Percentiles rank a stretch among this genome's conserved stretches.
phyloP scores from a whole-genome alignment of 2,329 filamentous ascomycete genomes.

The Paraphaeosphaeria minitans region DNA sequence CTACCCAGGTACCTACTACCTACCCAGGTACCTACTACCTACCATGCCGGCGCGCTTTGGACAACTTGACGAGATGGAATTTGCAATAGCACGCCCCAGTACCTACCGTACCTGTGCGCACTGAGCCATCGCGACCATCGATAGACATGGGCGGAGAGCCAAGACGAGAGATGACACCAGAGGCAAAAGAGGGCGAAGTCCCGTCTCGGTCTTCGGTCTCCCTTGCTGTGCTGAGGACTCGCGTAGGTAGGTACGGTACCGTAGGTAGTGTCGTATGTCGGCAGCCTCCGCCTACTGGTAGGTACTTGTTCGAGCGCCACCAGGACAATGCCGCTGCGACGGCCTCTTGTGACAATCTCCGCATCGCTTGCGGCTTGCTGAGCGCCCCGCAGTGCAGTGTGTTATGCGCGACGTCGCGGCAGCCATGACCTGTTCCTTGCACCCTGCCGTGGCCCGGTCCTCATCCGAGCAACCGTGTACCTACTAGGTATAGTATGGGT shows the following conservation, averaged over 20 bases:
- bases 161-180: constrained; percentile 12
- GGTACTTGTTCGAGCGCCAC: constrained; percentile 6
- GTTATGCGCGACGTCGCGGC: constrained; percentile 6
- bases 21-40: too few species aligned
- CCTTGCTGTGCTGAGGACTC: constrained; percentile 5
- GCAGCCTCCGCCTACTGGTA: constrained; percentile 18
- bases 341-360: background rate
- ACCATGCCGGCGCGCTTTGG: background rate
- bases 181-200: constrained; percentile 16
- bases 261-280: constrained; percentile 18
- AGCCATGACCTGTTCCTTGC: constrained; percentile 9
- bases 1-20: too few species aligned
- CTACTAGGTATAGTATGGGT: too few species aligned
- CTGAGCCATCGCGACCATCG: background rate
- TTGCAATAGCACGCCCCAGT: constrained; percentile 8
- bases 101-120: background rate
- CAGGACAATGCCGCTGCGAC: constrained; percentile 1
- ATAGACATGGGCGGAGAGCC: constrained; percentile 3
- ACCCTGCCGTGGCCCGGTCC: constrained; percentile 7
- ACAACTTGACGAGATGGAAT: constrained; percentile 3
- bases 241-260: too few species aligned
- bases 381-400: background rate
- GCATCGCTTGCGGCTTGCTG: background rate
- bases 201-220: constrained; percentile 3
- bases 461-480: constrained; percentile 7